Percentiles rank a stretch among this genome's conserved stretches.
Evolutionary conservation across 2,329 filamentous ascomycete genomes (phyloP).

Genomic region (Rasamsonia emersonii): DNA sequence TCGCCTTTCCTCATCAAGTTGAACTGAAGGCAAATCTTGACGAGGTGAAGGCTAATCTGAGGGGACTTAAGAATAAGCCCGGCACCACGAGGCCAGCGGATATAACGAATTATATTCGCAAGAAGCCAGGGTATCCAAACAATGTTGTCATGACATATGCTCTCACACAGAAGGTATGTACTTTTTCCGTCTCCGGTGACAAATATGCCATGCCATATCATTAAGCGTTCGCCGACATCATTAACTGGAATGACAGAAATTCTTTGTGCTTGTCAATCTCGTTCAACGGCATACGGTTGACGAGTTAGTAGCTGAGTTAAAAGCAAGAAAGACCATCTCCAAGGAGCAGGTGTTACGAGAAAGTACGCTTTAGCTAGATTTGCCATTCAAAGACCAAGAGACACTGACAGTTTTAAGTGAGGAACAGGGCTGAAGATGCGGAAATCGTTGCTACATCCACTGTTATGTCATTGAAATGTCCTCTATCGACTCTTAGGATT

Average conservation of each 20-base stretch:
- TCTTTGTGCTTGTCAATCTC: conserved; percentile 63
- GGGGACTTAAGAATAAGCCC: conserved; percentile 91
- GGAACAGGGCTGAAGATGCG: conserved; percentile 69
- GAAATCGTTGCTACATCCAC: conserved; percentile 86
- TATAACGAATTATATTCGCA: conserved; percentile 68
- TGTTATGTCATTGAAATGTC: conserved; percentile 86
- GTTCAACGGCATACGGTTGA: conserved; percentile 65
- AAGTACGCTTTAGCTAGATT: conserved; percentile 46
- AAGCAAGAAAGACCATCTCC: conserved; percentile 61
- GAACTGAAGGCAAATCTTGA: conserved; percentile 85
- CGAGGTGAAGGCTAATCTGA: conserved; percentile 85
- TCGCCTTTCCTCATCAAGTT: conserved; percentile 84
- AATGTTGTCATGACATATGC: conserved; percentile 83
- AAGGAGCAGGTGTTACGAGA: conserved; percentile 77
- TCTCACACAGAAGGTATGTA: conserved; percentile 70
- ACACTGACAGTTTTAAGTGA: conserved; percentile 49
- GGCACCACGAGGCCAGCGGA: conserved; percentile 91
- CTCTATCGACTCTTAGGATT: conserved; percentile 77
- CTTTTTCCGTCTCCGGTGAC: conserved; percentile 10
- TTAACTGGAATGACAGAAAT: too few relatives aligned
- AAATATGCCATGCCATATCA: background rate
- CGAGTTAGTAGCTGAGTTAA: conserved; percentile 61
- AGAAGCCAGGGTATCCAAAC: conserved; percentile 61
- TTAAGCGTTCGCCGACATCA: too few relatives aligned
- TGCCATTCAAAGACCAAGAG: conserved; percentile 4